Conservation (phyloP, 768 basidiomycete species). For the Podaxis sp. region DNA sequence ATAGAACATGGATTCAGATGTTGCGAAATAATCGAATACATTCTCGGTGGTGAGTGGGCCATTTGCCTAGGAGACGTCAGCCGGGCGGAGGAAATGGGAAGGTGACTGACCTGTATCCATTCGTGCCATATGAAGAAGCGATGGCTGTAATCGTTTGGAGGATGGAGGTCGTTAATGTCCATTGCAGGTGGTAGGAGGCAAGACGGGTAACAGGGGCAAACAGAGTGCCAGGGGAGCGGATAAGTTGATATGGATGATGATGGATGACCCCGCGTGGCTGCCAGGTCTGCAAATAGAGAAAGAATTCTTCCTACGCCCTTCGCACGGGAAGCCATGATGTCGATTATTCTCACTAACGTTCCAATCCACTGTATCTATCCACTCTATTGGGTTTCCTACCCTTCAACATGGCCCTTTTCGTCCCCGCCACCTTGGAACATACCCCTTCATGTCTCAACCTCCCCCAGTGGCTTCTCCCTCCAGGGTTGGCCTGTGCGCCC, state of each 20-base stretch:
- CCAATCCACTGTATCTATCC: slow-evolving; percentile 20
- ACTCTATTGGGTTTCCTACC: slow-evolving; percentile 25
- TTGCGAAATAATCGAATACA: slow-evolving; percentile 87
- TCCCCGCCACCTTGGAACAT: slow-evolving; percentile 15
- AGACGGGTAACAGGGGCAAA: background rate
- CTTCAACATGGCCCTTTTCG: slow-evolving; percentile 25
- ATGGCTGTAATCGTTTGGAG: slow-evolving; percentile 76
- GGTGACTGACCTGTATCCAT: slow-evolving; percentile 65
- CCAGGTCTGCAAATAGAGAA: slow-evolving; percentile 4
- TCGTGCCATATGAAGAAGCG: slow-evolving; percentile 90
- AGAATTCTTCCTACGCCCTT: slow-evolving; percentile 11
- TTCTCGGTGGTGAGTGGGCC: slow-evolving; percentile 73
- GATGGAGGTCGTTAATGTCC: slow-evolving; percentile 65
- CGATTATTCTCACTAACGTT: background rate
- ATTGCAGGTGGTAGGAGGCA: slow-evolving; percentile 19
- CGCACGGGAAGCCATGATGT: slow-evolving; percentile 28
- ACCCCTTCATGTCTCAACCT: slow-evolving; percentile 16
- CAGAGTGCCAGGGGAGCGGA: background rate
- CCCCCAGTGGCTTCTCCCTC: slow-evolving; percentile 9
- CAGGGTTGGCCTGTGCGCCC: background rate
- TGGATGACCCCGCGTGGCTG: background rate
- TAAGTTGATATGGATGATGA: background rate
- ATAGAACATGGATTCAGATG: slow-evolving; percentile 75
- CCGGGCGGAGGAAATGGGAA: background rate
- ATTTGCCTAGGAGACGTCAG: slow-evolving; percentile 46